Conservation (phyloP, 495 filamentous ascomycete genomes). For the Gamarada debralockiae region DNA sequence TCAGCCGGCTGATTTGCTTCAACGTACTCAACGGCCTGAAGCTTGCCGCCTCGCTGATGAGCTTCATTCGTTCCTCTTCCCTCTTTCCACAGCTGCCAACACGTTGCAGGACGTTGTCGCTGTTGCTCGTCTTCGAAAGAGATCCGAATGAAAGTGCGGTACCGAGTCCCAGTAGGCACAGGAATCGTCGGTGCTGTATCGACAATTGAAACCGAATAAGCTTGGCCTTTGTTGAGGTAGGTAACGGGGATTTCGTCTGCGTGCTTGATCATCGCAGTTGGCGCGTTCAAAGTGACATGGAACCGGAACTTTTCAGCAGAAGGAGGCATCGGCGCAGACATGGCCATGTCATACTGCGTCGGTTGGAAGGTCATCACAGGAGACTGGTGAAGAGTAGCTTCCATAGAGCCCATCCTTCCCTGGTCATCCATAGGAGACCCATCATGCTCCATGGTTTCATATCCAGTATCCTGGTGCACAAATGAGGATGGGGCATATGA, state of each 20-base stretch:
- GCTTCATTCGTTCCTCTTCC: constrained; percentile 85
- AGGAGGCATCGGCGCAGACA: constrained; percentile 34
- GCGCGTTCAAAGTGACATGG: constrained; percentile 83
- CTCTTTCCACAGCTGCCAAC: constrained; percentile 97
- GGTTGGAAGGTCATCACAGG: constrained; percentile 40
- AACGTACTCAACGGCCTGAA: constrained; percentile 91
- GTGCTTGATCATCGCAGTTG: constrained; percentile 93
- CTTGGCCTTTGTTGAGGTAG: constrained; percentile 96
- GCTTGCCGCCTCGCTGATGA: constrained; percentile 78
- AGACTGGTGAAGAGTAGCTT: constrained; percentile 43
- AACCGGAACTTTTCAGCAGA: constrained; percentile 77
- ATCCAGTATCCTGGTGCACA: constrained; percentile 69
- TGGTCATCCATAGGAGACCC: constrained; percentile 55
- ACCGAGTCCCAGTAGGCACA: constrained; percentile 50
- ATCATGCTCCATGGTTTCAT: constrained; percentile 72
- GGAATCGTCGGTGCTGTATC: constrained; percentile 57
- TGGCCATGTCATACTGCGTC: constrained; percentile 37
- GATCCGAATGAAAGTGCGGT: constrained; percentile 83
- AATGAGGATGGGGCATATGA: constrained; percentile 79
- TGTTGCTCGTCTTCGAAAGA: constrained; percentile 95
- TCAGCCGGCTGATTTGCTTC: constrained; percentile 68
- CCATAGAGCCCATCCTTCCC: constrained; percentile 45
- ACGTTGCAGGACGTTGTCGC: constrained; percentile 70
- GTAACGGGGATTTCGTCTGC: constrained; percentile 86
- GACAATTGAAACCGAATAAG: constrained; percentile 74